phyloP scores from a whole-genome alignment of 139 green algal species.

The Chlorella sp. region DNA sequence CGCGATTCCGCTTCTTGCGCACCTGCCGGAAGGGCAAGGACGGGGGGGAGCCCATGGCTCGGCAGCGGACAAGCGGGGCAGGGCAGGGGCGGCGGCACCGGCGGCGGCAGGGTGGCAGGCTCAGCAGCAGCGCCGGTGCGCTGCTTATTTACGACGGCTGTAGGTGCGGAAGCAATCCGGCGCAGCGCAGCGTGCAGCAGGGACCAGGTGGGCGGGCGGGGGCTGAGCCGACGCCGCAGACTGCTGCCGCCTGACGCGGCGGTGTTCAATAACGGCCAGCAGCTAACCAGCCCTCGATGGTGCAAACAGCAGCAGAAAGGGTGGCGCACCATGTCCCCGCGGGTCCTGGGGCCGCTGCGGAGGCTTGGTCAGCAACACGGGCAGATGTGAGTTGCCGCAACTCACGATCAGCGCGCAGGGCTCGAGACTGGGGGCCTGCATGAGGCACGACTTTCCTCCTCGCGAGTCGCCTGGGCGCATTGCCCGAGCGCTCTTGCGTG shows the following conservation, averaged over 20 bases:
- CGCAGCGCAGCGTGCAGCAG: background rate
- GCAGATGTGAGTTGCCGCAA: no score
- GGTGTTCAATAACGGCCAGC: background rate
- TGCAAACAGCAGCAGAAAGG: no score
- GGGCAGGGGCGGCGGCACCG: background rate
- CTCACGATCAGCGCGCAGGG: no score
- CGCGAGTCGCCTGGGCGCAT: no score
- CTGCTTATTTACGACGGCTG: background rate
- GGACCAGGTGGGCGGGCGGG: background rate
- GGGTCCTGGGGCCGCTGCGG: no score
- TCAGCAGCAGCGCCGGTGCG: background rate
- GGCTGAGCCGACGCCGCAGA: no score
- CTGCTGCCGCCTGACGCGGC: background rate
- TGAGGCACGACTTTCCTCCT: no score
- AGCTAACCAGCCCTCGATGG: no score
- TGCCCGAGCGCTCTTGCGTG: background rate
- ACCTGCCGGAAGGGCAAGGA: background rate
- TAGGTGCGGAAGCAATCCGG: background rate
- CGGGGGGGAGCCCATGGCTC: background rate
- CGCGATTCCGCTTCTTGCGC: no score
- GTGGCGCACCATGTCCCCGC: no score
- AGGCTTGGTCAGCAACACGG: no score
- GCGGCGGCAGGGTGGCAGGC: background rate
- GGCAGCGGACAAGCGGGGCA: background rate
- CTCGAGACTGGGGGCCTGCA: no score